Conservation (phyloP, 306 rosid species). For the Argentina anserina region DNA sequence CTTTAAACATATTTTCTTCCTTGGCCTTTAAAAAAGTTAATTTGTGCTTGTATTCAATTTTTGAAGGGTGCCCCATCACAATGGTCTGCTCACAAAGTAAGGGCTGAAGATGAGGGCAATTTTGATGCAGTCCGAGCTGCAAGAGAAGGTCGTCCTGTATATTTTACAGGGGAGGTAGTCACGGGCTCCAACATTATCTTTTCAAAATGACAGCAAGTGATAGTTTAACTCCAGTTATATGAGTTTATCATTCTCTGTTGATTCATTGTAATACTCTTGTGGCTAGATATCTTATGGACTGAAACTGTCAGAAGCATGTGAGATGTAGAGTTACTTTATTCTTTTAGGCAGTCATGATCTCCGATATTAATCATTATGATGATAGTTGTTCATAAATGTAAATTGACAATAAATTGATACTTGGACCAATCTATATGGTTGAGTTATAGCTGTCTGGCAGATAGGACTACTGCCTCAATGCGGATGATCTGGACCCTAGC, state of each 20-base stretch:
- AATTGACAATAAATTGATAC: neutral
- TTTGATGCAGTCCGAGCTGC: slow-evolving; percentile 65
- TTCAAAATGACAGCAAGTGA: neutral
- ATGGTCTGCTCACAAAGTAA: slow-evolving; percentile 76
- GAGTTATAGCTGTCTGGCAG: neutral
- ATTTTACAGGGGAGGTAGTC: slow-evolving; percentile 85
- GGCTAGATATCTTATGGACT: neutral
- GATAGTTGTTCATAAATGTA: neutral
- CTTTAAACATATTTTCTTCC: neutral
- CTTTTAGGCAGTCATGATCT: neutral
- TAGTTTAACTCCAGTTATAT: neutral
- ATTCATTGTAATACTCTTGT: neutral
- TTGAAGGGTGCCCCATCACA: slow-evolving; percentile 65
- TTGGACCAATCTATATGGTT: neutral
- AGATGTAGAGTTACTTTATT: neutral
- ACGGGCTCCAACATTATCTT: slow-evolving; percentile 11
- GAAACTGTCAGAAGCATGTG: neutral
- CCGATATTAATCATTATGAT: neutral
- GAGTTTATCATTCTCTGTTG: neutral
- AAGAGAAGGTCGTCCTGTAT: slow-evolving; percentile 57
- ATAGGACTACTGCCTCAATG: neutral
- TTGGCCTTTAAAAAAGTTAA: neutral
- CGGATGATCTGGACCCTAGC: neutral
- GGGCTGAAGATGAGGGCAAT: slow-evolving; percentile 47
- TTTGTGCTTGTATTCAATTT: slow-evolving; percentile 1